phyloP scores from a whole-genome alignment of 2,329 filamentous ascomycete species.

The Monosporascus sp. region DNA sequence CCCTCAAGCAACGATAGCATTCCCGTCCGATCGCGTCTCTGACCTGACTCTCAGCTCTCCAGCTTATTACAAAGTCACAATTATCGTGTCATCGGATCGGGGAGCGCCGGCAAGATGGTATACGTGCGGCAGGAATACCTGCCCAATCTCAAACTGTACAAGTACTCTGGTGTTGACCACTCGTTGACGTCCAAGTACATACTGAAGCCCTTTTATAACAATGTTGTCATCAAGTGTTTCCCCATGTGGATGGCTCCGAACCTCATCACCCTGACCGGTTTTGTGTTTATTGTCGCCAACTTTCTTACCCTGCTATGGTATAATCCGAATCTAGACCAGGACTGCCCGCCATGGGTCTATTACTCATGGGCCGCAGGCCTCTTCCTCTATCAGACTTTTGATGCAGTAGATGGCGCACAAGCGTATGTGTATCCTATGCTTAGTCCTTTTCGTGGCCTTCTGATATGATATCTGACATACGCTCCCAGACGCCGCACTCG shows the following conservation, averaged over 20 bases:
- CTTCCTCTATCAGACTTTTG: constrained; percentile 97
- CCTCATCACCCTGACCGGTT: constrained; percentile 84
- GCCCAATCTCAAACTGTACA: constrained; percentile 85
- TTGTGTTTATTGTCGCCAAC: constrained; percentile 84
- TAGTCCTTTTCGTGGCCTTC: constrained; percentile 1
- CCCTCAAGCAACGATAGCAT: too few species aligned
- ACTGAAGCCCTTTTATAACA: constrained; percentile 95
- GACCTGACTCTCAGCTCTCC: too few species aligned
- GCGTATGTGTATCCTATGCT: constrained; percentile 54
- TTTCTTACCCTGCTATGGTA: constrained; percentile 92
- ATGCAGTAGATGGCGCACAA: constrained; percentile 91
- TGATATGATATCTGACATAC: constrained; percentile 6
- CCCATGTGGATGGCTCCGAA: constrained; percentile 91
- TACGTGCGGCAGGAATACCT: constrained; percentile 93
- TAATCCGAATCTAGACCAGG: constrained; percentile 85
- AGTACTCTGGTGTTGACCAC: constrained; percentile 88
- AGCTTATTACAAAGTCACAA: neutral
- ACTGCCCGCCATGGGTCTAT: constrained; percentile 95
- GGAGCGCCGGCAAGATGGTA: constrained; percentile 58
- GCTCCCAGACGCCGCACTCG: constrained; percentile 67
- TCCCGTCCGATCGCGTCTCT: too few species aligned
- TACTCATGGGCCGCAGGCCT: constrained; percentile 83
- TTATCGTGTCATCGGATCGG: neutral
- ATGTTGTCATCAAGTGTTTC: constrained; percentile 90
- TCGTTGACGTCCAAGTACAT: constrained; percentile 88